These are phyloP conservation scores for Lanmaoa rubissima DNA, from an alignment of 768 basidiomycete genomes.

Conservation along the genomic window DNA sequence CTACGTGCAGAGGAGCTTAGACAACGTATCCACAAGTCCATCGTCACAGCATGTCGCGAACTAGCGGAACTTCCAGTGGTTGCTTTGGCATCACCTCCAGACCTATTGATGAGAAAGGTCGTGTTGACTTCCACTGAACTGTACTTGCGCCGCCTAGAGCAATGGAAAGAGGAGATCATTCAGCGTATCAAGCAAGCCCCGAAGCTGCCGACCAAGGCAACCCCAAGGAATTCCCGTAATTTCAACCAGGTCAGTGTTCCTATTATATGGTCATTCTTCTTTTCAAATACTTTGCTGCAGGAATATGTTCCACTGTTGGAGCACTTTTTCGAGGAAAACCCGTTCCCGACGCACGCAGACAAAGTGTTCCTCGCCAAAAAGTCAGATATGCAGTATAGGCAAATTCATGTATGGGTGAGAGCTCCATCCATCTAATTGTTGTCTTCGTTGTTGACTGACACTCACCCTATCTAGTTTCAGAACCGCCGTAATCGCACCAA, in stretches of 20 bases:
- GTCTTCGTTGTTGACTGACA: background rate
- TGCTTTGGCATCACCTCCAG: rapidly evolving
- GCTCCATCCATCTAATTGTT: rapidly evolving
- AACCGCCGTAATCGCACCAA: conserved; percentile 11
- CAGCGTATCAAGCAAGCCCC: background rate
- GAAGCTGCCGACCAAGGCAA: rapidly evolving
- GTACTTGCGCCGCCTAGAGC: background rate
- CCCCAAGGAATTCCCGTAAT: background rate
- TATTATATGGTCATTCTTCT: rapidly evolving
- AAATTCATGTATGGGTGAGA: conserved; percentile 21
- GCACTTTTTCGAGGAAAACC: conserved; percentile 12
- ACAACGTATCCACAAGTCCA: background rate
- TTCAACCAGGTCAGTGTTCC: conserved; percentile 1
- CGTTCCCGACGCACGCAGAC: conserved; percentile 11
- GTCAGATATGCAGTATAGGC: conserved; percentile 10
- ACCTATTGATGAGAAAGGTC: rapidly evolving
- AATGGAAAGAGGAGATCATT: conserved; percentile 1
- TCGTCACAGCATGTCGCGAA: background rate
- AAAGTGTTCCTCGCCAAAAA: conserved; percentile 12
- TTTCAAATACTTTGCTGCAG: rapidly evolving
- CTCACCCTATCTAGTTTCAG: conserved; percentile 4
- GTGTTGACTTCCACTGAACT: background rate
- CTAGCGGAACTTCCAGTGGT: background rate
- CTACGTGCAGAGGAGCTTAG: background rate
- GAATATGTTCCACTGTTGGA: conserved; percentile 9